A percentile compares a stretch with the other conserved stretches of the same genome.
Conservation (phyloP, 2,329 filamentous ascomycete species). For the Penicillium sp. region DNA sequence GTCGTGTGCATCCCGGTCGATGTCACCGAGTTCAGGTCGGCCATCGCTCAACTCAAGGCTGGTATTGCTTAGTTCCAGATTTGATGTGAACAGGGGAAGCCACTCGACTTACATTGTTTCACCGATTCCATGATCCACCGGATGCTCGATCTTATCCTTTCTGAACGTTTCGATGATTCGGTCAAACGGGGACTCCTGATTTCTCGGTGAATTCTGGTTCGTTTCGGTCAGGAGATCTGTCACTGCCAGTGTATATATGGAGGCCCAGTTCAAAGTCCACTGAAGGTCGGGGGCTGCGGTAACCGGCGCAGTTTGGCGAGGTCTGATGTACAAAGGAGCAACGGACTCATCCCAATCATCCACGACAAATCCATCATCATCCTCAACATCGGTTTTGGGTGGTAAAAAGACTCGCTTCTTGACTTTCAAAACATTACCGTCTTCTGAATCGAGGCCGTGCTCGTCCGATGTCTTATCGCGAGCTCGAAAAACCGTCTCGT, state of each 20-base stretch:
- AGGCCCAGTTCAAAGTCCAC: slow-evolving; percentile 29
- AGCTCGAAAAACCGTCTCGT: slow-evolving; percentile 31
- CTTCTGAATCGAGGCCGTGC: slow-evolving; percentile 10
- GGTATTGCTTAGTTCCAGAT: background rate
- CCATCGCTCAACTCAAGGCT: slow-evolving; percentile 32
- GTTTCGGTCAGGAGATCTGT: slow-evolving; percentile 7
- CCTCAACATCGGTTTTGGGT: slow-evolving; percentile 1
- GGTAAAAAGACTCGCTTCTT: background rate
- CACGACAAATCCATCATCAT: slow-evolving; percentile 34
- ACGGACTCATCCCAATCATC: slow-evolving; percentile 35
- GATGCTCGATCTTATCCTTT: slow-evolving; percentile 4
- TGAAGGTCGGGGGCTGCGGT: slow-evolving; percentile 16
- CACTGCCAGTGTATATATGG: slow-evolving; percentile 25
- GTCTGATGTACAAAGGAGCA: slow-evolving; percentile 5
- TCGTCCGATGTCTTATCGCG: slow-evolving; percentile 12
- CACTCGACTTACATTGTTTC: slow-evolving; percentile 29
- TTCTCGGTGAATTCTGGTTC: background rate
- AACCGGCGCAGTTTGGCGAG: slow-evolving; percentile 9
- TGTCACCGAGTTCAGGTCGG: slow-evolving; percentile 29
- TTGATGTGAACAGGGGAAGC: background rate
- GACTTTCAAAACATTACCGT: background rate
- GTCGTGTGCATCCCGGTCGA: slow-evolving; percentile 33
- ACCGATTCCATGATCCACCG: slow-evolving; percentile 11
- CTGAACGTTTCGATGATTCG: slow-evolving; percentile 21
- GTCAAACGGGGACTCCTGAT: slow-evolving; percentile 14